A percentile compares a stretch with the other conserved stretches of the same genome.
Evolutionary conservation across 1,284 basidiomycete genomes (phyloP).

Genomic region (Phellopilus nigrolimitatus): DNA sequence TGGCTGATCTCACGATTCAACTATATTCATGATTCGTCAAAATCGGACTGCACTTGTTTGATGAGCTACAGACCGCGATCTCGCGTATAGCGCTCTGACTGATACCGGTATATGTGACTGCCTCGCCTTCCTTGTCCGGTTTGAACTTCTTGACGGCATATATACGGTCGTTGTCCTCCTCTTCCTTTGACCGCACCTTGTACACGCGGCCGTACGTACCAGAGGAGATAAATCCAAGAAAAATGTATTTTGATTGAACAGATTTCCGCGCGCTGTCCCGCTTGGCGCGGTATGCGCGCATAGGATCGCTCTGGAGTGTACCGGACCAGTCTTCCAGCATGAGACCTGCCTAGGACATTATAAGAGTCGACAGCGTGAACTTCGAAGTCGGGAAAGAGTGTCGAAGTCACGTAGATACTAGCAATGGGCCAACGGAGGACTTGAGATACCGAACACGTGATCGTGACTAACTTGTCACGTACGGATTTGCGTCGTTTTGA

Average conservation of each 20-base stretch:
- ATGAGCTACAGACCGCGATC: slow-evolving; percentile 70
- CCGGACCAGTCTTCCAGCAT: slow-evolving; percentile 34
- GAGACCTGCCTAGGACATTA: neutral
- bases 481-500: neutral
- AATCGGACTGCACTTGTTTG: neutral
- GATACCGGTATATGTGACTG: slow-evolving; percentile 92
- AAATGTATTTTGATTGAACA: slow-evolving; percentile 81
- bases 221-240: slow-evolving; percentile 96
- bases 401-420: too few relatives aligned
- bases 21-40: slow-evolving; percentile 34
- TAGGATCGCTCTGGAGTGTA: slow-evolving; percentile 57
- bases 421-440: too few relatives aligned
- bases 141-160: slow-evolving; percentile 99
- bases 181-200: slow-evolving; percentile 80
- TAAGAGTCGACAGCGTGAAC: too few relatives aligned
- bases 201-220: slow-evolving; percentile 98
- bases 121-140: slow-evolving; percentile 96
- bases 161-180: slow-evolving; percentile 55
- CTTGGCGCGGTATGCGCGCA: slow-evolving; percentile 81
- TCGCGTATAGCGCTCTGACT: slow-evolving; percentile 96
- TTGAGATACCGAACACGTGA: too few relatives aligned
- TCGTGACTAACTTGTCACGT: too few relatives aligned
- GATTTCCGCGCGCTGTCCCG: slow-evolving; percentile 63
- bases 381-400: too few relatives aligned
- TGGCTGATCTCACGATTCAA: slow-evolving; percentile 93